Conservation (phyloP, 2,329 filamentous ascomycete genomes). For the Kalmusia sp. region DNA sequence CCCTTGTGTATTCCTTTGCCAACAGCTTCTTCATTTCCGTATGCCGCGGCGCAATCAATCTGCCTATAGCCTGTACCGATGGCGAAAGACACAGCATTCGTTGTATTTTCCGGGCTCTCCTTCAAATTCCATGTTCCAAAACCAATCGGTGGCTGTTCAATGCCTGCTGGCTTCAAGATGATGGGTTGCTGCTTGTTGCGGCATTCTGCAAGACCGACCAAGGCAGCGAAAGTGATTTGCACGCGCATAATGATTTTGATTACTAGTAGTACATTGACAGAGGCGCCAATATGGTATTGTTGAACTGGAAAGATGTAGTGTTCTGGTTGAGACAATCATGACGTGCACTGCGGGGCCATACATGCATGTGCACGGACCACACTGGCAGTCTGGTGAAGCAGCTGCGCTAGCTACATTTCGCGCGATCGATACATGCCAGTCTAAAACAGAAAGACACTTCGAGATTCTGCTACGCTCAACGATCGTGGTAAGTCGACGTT, state of each 20-base stretch:
- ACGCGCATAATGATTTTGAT: conserved; percentile 3
- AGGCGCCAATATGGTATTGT: background rate
- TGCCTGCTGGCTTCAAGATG: conserved; percentile 2
- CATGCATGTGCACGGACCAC: conserved; percentile 5
- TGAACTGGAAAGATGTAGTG: background rate
- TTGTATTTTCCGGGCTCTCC: conserved; percentile 20
- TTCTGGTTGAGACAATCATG: conserved; percentile 6
- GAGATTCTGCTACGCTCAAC: too few species aligned
- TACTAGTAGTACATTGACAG: background rate
- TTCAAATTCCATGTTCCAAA: conserved; percentile 30
- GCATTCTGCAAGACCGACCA: conserved; percentile 11
- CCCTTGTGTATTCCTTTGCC: conserved; percentile 19
- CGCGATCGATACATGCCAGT: too few species aligned
- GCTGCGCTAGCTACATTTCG: too few species aligned
- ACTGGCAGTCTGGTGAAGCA: too few species aligned
- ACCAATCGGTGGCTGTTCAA: conserved; percentile 19
- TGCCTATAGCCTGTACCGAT: conserved; percentile 28
- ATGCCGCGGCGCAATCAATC: conserved; percentile 23
- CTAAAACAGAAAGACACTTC: too few species aligned
- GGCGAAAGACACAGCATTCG: conserved; percentile 41
- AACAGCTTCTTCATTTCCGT: conserved; percentile 21
- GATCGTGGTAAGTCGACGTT: too few species aligned
- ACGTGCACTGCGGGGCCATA: conserved; percentile 10
- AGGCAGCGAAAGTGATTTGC: background rate
- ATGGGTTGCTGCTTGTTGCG: conserved; percentile 18